Evolutionary conservation across 2,329 filamentous ascomycete genomes (phyloP).

Genomic region (Penicillium italicum): DNA sequence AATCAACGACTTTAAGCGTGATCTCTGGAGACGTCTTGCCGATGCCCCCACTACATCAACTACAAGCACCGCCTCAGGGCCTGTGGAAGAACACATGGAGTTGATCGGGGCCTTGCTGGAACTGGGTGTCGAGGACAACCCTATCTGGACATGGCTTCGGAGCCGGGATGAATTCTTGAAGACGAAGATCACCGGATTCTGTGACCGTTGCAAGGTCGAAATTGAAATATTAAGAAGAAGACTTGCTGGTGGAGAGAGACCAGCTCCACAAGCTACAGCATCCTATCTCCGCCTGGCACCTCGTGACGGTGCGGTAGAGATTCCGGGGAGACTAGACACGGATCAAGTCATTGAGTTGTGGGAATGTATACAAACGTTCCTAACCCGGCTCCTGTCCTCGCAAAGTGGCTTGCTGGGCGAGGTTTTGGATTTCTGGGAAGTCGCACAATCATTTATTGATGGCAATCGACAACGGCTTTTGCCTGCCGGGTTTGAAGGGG

Average conservation of each 20-base stretch:
- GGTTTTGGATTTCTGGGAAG: constrained; percentile 91
- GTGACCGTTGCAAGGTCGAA: constrained; percentile 84
- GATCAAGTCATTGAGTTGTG: constrained; percentile 82
- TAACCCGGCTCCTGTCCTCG: constrained; percentile 69
- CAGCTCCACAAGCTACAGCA: constrained; percentile 65
- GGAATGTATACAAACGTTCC: constrained; percentile 77
- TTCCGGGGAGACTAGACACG: constrained; percentile 66
- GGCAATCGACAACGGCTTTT: constrained; percentile 77
- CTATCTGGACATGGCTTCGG: constrained; percentile 92
- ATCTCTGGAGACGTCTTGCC: constrained; percentile 78
- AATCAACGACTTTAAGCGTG: constrained; percentile 79
- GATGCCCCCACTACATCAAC: constrained; percentile 59
- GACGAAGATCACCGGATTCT: constrained; percentile 72
- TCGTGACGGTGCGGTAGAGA: constrained; percentile 62
- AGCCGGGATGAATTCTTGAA: constrained; percentile 88
- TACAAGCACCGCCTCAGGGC: constrained; percentile 49
- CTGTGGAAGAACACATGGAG: constrained; percentile 83
- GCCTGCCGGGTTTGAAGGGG: constrained; percentile 75
- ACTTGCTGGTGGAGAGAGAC: constrained; percentile 70
- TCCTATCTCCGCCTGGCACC: constrained; percentile 71
- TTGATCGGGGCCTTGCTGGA: constrained; percentile 86
- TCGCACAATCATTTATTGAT: constrained; percentile 81
- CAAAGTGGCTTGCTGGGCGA: constrained; percentile 80
- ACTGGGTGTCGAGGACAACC: constrained; percentile 89
- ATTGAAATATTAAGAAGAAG: constrained; percentile 85